Base-by-base conservation (phyloP, 768 basidiomycete species). In the Tulasnella sp. region DNA sequence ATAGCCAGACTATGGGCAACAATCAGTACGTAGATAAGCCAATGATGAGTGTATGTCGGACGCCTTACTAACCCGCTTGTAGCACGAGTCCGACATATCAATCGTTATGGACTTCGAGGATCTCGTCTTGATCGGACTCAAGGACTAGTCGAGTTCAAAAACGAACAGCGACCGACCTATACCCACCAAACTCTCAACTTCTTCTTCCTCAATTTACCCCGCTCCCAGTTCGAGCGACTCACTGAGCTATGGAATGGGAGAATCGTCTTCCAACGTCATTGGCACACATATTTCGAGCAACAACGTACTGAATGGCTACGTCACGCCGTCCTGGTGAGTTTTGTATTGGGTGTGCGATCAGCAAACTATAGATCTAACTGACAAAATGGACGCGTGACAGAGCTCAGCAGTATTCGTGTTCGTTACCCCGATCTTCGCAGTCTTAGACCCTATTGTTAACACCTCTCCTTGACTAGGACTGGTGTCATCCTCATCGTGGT, bases 261-360 rank as follows among this genome's bases (percentile, higher is more conserved):
- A 9, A 40, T 72, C 5, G 71, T 72, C 19, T 72, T 66, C n/a
- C 71, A 72, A 39, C 52, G 71, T 1, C 71, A 72, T 32, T 72
- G 71, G 71, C 71, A 72, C 26, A 37, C 22, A 6, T 72, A 66
- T 39, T 72, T 72, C 9, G 62, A 72, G 8, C 62, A 72, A 17
- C 64, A 66, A 11, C 71, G 62, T 62, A 40, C 12, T 19, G 62
- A 72, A n/a, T 72, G 71, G 71, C 19, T 72, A 6, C 29, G 39
- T 22, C 1, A 37, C 8, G 62, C 37, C 0, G 39, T 37, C 0
- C 32, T 72, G 62, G 71, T 67, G 65, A 16, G 65, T 67, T 72
- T 11, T 5, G 71, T 65, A 1, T 59, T 29, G 1, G 16, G 3
- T 26, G 47, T 34, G 1, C 22, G 22, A n/a, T 9, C 5, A 64